Evolutionary conservation across 352 stramenopile species (phyloP).

Genomic region (Globisporangium recalcitrans): DNA sequence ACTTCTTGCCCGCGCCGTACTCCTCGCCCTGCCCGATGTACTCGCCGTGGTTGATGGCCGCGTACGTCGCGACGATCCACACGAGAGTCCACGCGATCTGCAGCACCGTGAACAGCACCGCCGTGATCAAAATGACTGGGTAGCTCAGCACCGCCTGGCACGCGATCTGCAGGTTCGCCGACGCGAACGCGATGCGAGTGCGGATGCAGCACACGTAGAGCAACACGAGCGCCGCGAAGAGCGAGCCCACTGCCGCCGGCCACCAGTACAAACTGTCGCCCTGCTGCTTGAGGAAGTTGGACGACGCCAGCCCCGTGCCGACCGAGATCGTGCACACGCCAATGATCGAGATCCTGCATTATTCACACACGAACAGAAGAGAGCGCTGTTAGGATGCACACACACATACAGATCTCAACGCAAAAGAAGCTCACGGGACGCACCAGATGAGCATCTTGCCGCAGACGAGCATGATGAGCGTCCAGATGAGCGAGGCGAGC

Average conservation of each 20-base stretch:
- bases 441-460: slow-evolving; percentile 64
- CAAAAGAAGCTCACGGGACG: too few species aligned
- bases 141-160: slow-evolving; percentile 74
- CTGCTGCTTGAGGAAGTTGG: slow-evolving; percentile 37
- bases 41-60: slow-evolving; percentile 50
- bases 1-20: slow-evolving; percentile 32
- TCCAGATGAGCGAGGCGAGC: slow-evolving; percentile 42
- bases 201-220: slow-evolving; percentile 58
- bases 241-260: slow-evolving; percentile 31
- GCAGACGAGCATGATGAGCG: slow-evolving; percentile 43
- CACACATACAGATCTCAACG: background rate
- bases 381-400: background rate
- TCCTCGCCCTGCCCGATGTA: slow-evolving; percentile 31
- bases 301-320: slow-evolving; percentile 27
- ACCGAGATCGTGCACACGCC: slow-evolving; percentile 38
- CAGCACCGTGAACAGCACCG: slow-evolving; percentile 66
- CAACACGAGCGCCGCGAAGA: slow-evolving; percentile 41
- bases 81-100: slow-evolving; percentile 69
- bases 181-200: slow-evolving; percentile 63
- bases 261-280: slow-evolving; percentile 45
- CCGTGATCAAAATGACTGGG: slow-evolving; percentile 57
- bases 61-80: slow-evolving; percentile 68
- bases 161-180: slow-evolving; percentile 76
- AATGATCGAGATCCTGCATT: slow-evolving; percentile 35
- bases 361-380: background rate